Base-by-base conservation (phyloP, 2,329 filamentous ascomycete species). In the Penicillium glabrum region DNA sequence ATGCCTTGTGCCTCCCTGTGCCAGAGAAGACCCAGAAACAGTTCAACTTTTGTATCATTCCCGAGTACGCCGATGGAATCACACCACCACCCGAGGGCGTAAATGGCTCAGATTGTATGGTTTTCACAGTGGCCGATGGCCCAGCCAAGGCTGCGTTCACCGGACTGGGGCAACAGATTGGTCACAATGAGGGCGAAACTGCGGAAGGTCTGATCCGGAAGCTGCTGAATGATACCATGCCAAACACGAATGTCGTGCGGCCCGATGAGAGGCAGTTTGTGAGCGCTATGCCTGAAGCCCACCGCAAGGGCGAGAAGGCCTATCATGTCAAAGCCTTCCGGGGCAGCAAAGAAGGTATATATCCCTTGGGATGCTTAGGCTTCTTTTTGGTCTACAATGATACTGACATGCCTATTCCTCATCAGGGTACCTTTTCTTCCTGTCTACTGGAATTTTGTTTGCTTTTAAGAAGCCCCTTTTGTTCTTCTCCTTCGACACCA, bases 381-480 rank as follows among this genome's bases (percentile, higher is more conserved):
- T 11, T n/a, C 9, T 26, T 37, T n/a, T 37, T 37, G 39, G 39
- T 23, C 19, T 41, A 41, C 19, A 48, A 23, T 48, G 29, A 27
- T 56, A 44, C 51, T 59, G 57, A 57, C n/a, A 13, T 21, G 8
- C n/a, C 39, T 41, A 13, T 50, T 35, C 6, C n/a, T n/a, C 13
- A 10, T 26, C 57, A 86, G 84, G 85, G 39, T 88, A 84, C 66
- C 77, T 88, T 14, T 88, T 86, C 75, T 82, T 88, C 69, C 79
- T 87, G 11, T 78, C 82, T 21, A 81, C 78, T 9, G 86, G 86
- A 31, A 83, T 88, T 47, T 70, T 88, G 41, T 88, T 83, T 66
- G 85, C 82, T 41, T 88, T 86, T 77, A 87, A 87, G 67, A 88
- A 88, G 65, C 86, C 86, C 0, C 75, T 88, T 24, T 70, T 82